These are phyloP conservation scores for Aspergillus olivimuriae DNA, from an alignment of 495 filamentous ascomycete genomes.

Conservation along the genomic window DNA sequence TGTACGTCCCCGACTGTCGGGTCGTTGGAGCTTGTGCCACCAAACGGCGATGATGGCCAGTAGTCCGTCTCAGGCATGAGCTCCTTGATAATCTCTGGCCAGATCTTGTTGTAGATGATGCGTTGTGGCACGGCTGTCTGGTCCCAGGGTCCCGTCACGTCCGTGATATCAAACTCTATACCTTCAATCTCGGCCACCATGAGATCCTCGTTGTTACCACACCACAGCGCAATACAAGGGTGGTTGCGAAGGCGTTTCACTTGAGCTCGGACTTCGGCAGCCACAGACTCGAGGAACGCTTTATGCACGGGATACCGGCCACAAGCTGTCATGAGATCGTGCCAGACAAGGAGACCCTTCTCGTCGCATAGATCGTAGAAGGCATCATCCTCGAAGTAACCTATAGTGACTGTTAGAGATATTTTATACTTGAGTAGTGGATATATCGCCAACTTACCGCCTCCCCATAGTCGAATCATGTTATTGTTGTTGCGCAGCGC, in stretches of 20 bases:
- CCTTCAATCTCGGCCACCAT: neutral
- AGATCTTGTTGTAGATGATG: neutral
- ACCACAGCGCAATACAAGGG: neutral
- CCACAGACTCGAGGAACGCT: neutral
- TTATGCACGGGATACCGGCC: neutral
- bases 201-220: conserved; percentile 2
- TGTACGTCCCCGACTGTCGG: neutral
- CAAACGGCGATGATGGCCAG: conserved; percentile 2
- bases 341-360: conserved; percentile 1
- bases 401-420: neutral
- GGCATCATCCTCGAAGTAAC: conserved; percentile 3
- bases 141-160: conserved; percentile 1
- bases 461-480: conserved; percentile 3
- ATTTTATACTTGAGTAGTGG: neutral
- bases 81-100: conserved; percentile 1
- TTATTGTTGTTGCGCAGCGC: conserved; percentile 2
- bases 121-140: neutral
- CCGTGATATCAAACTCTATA: neutral
- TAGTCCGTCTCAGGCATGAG: neutral
- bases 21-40: conserved; percentile 1
- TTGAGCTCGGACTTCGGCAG: neutral
- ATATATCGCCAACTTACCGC: neutral
- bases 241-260: conserved; percentile 2
- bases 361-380: conserved; percentile 1
- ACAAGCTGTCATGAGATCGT: conserved; percentile 3